Evolutionary conservation across 345 rosid genomes (phyloP).

Genomic region (Boechera stricta): DNA sequence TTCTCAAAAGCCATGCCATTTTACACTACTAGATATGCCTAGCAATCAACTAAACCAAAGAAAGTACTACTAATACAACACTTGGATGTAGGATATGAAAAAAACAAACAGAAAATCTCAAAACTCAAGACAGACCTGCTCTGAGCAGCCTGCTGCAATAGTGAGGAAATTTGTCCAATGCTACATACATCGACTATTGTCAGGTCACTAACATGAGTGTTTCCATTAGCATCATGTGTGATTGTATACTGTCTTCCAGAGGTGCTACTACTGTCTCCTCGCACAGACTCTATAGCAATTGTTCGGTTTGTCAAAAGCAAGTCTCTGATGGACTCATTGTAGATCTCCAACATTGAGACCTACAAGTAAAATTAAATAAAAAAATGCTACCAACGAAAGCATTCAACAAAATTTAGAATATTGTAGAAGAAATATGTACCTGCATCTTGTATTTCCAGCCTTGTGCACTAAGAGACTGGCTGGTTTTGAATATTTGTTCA

Average conservation of each 20-base stretch:
- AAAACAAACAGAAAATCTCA: background rate
- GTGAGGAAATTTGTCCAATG: constrained; percentile 71
- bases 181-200: constrained; percentile 85
- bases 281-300: constrained; percentile 46
- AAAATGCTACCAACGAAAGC: constrained; percentile 1
- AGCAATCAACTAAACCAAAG: no score
- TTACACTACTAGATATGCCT: no score
- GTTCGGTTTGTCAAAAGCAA: constrained; percentile 61
- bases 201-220: constrained; percentile 80
- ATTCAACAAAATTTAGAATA: constrained; percentile 11
- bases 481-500: constrained; percentile 82
- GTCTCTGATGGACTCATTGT: constrained; percentile 90
- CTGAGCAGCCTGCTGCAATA: constrained; percentile 83
- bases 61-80: no score
- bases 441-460: constrained; percentile 99
- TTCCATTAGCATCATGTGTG: constrained; percentile 82
- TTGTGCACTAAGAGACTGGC: constrained; percentile 70
- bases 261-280: constrained; percentile 57
- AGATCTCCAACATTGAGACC: constrained; percentile 98
- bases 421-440: constrained; percentile 47
- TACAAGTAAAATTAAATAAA: constrained; percentile 26
- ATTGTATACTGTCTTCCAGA: constrained; percentile 80
- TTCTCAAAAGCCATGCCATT: background rate
- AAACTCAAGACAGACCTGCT: constrained; percentile 66
- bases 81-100: background rate